Percentiles rank a stretch among this genome's conserved stretches.
Conservation (phyloP, 1,139 yeast species). For the Eremothecium cymbalariae region DNA sequence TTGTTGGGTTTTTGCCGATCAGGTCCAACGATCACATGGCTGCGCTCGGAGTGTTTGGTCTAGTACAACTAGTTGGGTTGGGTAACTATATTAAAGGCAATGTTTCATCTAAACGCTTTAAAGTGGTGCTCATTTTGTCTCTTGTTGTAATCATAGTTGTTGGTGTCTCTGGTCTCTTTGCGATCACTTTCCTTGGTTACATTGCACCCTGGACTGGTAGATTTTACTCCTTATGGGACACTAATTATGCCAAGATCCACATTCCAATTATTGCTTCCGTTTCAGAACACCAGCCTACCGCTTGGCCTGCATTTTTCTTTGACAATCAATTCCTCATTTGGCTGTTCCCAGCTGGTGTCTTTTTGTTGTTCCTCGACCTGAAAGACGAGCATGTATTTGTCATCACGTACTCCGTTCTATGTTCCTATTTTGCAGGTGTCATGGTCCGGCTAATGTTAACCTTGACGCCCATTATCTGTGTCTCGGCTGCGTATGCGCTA, state of each 20-base stretch:
- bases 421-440: slow-evolving; percentile 97
- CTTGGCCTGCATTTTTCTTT: slow-evolving; percentile 97
- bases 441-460: slow-evolving; percentile 98
- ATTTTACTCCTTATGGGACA: slow-evolving; percentile 97
- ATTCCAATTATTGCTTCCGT: slow-evolving; percentile 98
- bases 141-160: slow-evolving; percentile 46
- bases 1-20: slow-evolving; percentile 94
- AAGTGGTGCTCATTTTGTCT: slow-evolving; percentile 57
- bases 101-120: slow-evolving; percentile 69
- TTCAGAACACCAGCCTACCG: slow-evolving; percentile 98
- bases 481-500: slow-evolving; percentile 78
- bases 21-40: slow-evolving; percentile 98
- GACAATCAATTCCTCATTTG: slow-evolving; percentile 89
- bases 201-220: slow-evolving; percentile 99
- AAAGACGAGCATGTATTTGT: slow-evolving; percentile 89
- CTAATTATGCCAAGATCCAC: slow-evolving; percentile 93
- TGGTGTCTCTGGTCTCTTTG: slow-evolving; percentile 66
- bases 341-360: slow-evolving; percentile 98
- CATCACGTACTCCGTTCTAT: slow-evolving; percentile 81
- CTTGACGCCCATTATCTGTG: slow-evolving; percentile 92
- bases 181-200: slow-evolving; percentile 80
- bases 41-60: slow-evolving; percentile 93
- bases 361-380: slow-evolving; percentile 80
- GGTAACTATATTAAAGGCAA: slow-evolving; percentile 74
- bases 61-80: slow-evolving; percentile 81